These are phyloP conservation scores for Butyriboletus loyo DNA, from an alignment of 768 basidiomycete species.

Conservation along the genomic window DNA sequence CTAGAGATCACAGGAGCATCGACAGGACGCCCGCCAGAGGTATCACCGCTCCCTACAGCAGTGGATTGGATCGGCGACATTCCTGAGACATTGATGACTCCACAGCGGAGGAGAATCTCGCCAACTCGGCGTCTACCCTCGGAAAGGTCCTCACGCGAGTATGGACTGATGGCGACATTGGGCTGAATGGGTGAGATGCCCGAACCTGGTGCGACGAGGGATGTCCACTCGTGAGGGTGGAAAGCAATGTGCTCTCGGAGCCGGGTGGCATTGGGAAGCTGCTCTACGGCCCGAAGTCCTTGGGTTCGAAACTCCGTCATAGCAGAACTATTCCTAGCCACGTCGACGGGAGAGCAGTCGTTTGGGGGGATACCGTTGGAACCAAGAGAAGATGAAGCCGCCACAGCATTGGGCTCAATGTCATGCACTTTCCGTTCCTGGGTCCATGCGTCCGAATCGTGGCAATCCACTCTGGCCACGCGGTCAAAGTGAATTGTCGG, in stretches of 20 bases:
- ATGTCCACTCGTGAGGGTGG: neutral
- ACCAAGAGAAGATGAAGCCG: constrained; percentile 9
- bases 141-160: constrained; percentile 4
- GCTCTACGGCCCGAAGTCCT: neutral
- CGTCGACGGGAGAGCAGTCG: neutral
- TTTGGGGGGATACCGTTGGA: neutral
- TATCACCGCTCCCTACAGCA: neutral
- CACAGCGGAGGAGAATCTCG: constrained; percentile 20
- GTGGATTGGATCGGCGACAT: neutral
- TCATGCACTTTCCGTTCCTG: constrained; percentile 7
- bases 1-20: neutral
- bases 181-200: neutral
- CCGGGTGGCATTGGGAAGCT: neutral
- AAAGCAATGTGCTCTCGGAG: neutral
- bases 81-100: constrained; percentile 12
- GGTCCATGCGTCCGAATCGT: constrained; percentile 28
- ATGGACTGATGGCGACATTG: neutral
- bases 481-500: constrained; percentile 10
- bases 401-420: constrained; percentile 7
- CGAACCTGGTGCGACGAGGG: constrained; percentile 5
- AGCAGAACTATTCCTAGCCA: neutral
- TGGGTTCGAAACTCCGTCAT: constrained; percentile 6
- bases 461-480: constrained; percentile 21
- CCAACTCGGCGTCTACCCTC: constrained; percentile 19
- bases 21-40: neutral